Percentiles rank a stretch among this genome's conserved stretches.
Evolutionary conservation across 495 filamentous ascomycete genomes (phyloP).

Genomic region (Penicillium canariense): DNA sequence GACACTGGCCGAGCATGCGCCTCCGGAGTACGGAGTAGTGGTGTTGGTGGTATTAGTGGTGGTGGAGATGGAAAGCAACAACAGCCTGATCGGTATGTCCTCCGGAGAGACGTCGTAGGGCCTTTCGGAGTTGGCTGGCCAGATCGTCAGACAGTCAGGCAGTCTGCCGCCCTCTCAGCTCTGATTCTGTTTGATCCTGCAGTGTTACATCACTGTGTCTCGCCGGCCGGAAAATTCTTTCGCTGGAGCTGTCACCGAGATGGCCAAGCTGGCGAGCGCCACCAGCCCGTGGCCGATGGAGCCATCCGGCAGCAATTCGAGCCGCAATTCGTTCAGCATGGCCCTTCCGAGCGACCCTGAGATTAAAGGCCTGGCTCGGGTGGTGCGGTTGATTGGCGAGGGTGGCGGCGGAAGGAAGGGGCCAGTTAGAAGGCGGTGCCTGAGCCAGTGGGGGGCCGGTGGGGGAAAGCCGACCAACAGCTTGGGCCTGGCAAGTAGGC

Average conservation of each 20-base stretch:
- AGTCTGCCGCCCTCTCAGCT: not conserved
- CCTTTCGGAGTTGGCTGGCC: too few relatives aligned
- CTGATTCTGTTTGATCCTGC: conserved; percentile 1
- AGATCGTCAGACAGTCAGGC: not conserved
- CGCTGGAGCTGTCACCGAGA: not conserved
- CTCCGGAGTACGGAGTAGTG: not conserved
- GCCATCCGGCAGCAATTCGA: not conserved
- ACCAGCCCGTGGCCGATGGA: not conserved
- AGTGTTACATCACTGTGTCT: conserved; percentile 1
- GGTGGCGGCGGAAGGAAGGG: not conserved
- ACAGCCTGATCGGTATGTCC: not conserved
- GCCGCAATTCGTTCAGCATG: not conserved
- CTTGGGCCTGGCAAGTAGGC: too few relatives aligned
- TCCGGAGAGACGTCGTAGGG: too few relatives aligned
- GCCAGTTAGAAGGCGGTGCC: conserved; percentile 9
- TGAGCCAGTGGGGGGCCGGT: conserved; percentile 15
- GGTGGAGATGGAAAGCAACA: not conserved
- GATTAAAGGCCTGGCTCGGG: conserved; percentile 2
- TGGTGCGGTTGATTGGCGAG: not conserved
- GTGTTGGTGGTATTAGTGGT: too few relatives aligned
- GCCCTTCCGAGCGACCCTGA: not conserved
- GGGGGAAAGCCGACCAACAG: not conserved
- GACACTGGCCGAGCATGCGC: not conserved
- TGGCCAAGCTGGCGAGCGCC: not conserved
- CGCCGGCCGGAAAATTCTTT: not conserved